Base-by-base conservation (phyloP, 163 green algal genomes). In the Scenedesmus sp. region DNA sequence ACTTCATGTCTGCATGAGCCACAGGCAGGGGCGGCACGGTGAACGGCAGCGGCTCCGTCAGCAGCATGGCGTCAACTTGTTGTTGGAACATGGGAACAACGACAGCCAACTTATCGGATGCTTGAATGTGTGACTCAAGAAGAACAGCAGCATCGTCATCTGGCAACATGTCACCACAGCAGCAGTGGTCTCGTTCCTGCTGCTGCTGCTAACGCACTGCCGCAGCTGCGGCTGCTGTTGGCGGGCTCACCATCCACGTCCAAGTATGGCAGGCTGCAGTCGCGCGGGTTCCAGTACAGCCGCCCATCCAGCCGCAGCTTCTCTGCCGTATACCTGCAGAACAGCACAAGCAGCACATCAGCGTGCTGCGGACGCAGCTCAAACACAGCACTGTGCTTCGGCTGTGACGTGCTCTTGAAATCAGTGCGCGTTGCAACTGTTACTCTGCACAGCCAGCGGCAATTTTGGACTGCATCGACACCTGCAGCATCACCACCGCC, bases 271-370 rank as follows among this genome's bases (percentile, higher is more conserved):
- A 90, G 85, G 40, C 35, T 61, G 78, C 37, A 78, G n/a, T 56
- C 72, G 0, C 49, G 22, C 0, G 37, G 40, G 46, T 89, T 35
- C 85, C 85, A 90, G n/a, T 44, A 90, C 44, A 90, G 46, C 43
- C 85, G 46, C 4, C 70, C 72, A 83, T 90, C 85, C 42, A 90
- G 70, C n/a, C 78, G 70, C 33, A 90, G 85, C 35, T 78, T 76
- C 85, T 90, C 85, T 2, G 85, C 33, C 72, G 85, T 90, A 72
- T 90, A 90, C 85, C 85, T 90, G 85, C 82, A 33, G n/a, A n/a
- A 20, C 82, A 46, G 49, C 51, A 30, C 4, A 49, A 56, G 73
- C 20, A 76, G 30, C 30, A 40, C 6, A 18, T 37, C 30, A 24
- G 9, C 30, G 40, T 76, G 30, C 9, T 12, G 33, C 15, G 20